A percentile compares a stretch with the other conserved stretches of the same genome.
phyloP scores from a whole-genome alignment of 2,329 filamentous ascomycete species.

The Xylariaceae sp. region DNA sequence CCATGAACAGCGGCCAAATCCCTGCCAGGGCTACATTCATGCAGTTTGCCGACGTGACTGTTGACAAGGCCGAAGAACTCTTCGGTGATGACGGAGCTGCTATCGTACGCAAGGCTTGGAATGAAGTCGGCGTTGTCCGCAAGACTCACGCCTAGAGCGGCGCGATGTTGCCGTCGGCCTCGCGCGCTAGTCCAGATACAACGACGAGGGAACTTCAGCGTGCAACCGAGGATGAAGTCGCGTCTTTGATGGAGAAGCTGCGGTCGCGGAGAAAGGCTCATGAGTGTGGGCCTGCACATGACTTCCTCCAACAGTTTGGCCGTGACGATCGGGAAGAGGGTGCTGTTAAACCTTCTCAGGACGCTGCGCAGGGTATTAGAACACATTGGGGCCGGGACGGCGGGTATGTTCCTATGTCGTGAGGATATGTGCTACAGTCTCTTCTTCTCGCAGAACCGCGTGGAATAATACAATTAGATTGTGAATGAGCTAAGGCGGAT shows the following conservation, averaged over 20 bases:
- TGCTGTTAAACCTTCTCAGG: not conserved
- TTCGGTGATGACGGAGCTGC: constrained; percentile 43
- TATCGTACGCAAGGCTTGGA: constrained; percentile 47
- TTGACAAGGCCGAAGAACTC: constrained; percentile 43
- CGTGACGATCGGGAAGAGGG: not conserved
- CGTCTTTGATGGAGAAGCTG: not conserved
- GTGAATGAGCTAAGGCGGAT: no score
- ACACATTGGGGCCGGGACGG: constrained; percentile 2
- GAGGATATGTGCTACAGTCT: not conserved
- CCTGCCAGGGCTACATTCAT: constrained; percentile 42
- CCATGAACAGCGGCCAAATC: constrained; percentile 44
- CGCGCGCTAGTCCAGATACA: not conserved
- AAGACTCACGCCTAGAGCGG: constrained; percentile 23
- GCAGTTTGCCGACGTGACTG: constrained; percentile 49
- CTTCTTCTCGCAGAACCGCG: no score
- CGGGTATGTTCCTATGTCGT: constrained; percentile 3
- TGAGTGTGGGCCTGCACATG: not conserved
- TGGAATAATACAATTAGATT: no score
- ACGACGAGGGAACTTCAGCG: not conserved
- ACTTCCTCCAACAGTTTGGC: not conserved
- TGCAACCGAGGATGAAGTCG: not conserved
- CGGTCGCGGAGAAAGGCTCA: not conserved
- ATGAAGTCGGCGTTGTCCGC: constrained; percentile 43
- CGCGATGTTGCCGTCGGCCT: no score
- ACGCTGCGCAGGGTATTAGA: not conserved